phyloP scores from a whole-genome alignment of 139 green algal species.

The Edaphochlamys debaryana region DNA sequence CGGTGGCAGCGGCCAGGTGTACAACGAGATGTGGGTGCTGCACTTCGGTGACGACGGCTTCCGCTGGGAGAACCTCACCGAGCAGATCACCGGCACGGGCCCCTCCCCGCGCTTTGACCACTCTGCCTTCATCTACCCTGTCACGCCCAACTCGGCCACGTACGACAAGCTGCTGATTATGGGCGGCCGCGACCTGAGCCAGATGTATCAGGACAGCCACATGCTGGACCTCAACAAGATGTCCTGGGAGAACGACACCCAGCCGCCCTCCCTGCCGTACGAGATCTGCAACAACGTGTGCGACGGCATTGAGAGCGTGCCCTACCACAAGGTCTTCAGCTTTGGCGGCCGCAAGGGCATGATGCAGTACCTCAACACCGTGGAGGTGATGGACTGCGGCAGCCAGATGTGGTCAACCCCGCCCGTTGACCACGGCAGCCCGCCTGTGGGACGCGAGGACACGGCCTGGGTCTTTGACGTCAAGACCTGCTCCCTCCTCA shows the following conservation, averaged over 20 bases:
- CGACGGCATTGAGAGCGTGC: constrained; percentile 84
- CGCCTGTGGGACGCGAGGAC: constrained; percentile 73
- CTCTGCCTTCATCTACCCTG: constrained; percentile 68
- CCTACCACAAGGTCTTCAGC: constrained; percentile 89
- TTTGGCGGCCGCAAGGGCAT: constrained; percentile 84
- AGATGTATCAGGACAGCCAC: constrained; percentile 79
- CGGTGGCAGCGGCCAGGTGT: constrained; percentile 77
- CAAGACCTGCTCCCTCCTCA: constrained; percentile 77
- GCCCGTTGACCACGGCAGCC: constrained; percentile 53
- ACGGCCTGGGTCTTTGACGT: constrained; percentile 85
- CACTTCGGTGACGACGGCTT: constrained; percentile 55
- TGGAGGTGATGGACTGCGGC: constrained; percentile 85
- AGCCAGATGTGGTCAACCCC: constrained; percentile 78
- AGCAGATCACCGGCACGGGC: constrained; percentile 46
- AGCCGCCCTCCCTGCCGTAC: constrained; percentile 57
- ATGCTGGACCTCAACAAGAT: constrained; percentile 80
- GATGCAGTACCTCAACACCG: constrained; percentile 81
- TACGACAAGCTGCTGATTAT: constrained; percentile 84
- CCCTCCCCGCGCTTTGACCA: constrained; percentile 83
- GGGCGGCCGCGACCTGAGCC: constrained; percentile 80
- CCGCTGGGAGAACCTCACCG: constrained; percentile 69
- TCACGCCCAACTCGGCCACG: constrained; percentile 70
- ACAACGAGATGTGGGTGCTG: constrained; percentile 83
- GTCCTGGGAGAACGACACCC: constrained; percentile 71
- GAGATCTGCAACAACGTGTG: constrained; percentile 84